Evolutionary conservation across 768 basidiomycete species (phyloP), one percentile per base, ranked within the genome.

Genomic region (Chlorophyllum brunneum): DNA sequence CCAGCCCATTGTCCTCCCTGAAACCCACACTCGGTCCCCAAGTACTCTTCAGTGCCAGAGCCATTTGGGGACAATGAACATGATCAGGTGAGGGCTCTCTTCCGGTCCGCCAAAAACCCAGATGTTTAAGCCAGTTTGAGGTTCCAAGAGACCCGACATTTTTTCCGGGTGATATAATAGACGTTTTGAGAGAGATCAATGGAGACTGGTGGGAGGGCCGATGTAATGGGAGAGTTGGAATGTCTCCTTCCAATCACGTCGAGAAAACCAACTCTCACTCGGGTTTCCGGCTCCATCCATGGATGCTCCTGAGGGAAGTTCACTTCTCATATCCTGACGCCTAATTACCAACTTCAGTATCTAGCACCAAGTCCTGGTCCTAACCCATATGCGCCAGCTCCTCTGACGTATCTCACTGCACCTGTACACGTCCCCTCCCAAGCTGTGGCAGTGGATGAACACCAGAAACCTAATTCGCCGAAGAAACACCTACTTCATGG

Each of bases 181-280:
- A 90, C 51, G 73, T 95, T 24, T 61, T 85, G 24, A 77, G 80
- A 23, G 83, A 92, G 61, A 86, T 80, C 44, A 89, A 92, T 55
- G 63, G 69, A 4, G 90, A 93, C 64, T 95, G 92, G 92, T 95
- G 92, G 92, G 79, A 78, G 7, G 92, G 92, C n/a, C 76, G 68
- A 55, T 61, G 70, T 51, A 77, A 80, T 34, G 83, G 83, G 23
- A 75, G 67, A 51, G 75, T 82, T 56, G 91, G 84, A 15, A 72
- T 92, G 29, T 91, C 93, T 68, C 92, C 91, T 0, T 75, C 85
- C 16, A 82, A 80, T 58, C 77, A 88, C 51, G 86, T 88, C 34
- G 82, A 86, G 67, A 79, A 76, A 58, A 53, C 84, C 24, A 47
- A 48, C 16, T 61, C 60, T 20, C n/a, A n/a, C 54, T 67, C 16